Evolutionary conservation across 2,329 filamentous ascomycete species (phyloP), one percentile per base, ranked within the genome.

Genomic region (Pyricularia sp.): DNA sequence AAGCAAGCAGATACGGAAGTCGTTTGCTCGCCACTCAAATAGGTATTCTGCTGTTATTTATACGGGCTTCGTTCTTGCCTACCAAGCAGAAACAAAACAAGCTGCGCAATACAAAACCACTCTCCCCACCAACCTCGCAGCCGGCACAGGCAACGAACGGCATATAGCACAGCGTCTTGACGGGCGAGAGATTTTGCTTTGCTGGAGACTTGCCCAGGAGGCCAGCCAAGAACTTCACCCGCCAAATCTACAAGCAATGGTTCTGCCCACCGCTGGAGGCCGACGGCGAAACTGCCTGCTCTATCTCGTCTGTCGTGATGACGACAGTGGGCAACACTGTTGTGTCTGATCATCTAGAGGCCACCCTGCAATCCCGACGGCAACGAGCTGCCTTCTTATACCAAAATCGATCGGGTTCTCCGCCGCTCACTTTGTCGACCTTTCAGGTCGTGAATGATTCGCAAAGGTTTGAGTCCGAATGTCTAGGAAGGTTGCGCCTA

Each of bases 271-370:
- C 61, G 19, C 35, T 69, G 16, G 63, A 65, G 49, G 65, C 64
- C 16, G 64, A 68, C 61, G 53, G 66, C 13, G 66, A 67, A 26
- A 64, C 67, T 19, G 66, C 66, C 4, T 66, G 68, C 40, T 53
- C 62, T 12, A 12, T 62, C 60, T 16, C 24, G 4, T 62, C 60
- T 12, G 60, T 30, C 10, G 60, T 33, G 12, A 33, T 62, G 8
- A 35, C 60, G 26, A 62, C 33, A n/a, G 26, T 3, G n/a, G 26
- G 60, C 30, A 1, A 62, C 60, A 12, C 9, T 62, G 6, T 3
- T 62, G n/a, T 62, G 60, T 13, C 60, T 62, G 12, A 13, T 62
- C 30, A 22, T 62, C 24, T 30, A 62, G 12, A 28, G 33, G 9
- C 28, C 59, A 4, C 9, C 19, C 2, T 24, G 26, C n/a, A n/a